These are phyloP conservation scores for Suillus subluteus DNA, from an alignment of 768 basidiomycete genomes.

Conservation along the genomic window DNA sequence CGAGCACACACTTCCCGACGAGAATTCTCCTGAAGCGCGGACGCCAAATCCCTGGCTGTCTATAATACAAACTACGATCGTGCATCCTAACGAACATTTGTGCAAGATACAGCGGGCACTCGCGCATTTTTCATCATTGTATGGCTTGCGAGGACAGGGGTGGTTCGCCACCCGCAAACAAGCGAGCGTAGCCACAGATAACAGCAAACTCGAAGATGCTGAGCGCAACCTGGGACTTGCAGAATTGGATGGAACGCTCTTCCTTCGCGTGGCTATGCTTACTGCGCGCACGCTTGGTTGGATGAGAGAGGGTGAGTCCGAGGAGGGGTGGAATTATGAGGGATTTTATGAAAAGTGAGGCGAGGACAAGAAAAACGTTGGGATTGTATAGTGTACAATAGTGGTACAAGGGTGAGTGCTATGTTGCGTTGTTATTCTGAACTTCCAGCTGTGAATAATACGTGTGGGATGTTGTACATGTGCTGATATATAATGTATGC, in stretches of 20 bases:
- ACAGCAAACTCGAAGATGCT: constrained; percentile 21
- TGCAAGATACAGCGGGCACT: constrained; percentile 29
- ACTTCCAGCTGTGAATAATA: not conserved
- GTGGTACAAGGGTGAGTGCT: constrained; percentile 10
- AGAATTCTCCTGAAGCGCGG: constrained; percentile 18
- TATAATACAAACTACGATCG: constrained; percentile 36
- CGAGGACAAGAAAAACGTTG: not conserved
- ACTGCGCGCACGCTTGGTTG: constrained; percentile 35
- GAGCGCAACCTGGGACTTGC: constrained; percentile 28
- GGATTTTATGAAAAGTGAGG: constrained; percentile 26
- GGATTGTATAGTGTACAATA: constrained; percentile 18
- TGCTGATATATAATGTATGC: not conserved
- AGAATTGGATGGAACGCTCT: constrained; percentile 31
- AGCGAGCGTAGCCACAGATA: constrained; percentile 14
- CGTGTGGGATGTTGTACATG: not conserved
- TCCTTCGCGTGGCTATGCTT: constrained; percentile 29
- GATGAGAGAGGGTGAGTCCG: constrained; percentile 38
- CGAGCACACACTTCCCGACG: constrained; percentile 12
- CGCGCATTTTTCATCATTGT: constrained; percentile 27
- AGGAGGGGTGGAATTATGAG: constrained; percentile 32
- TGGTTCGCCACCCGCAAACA: constrained; percentile 17
- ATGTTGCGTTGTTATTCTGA: not conserved
- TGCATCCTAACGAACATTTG: constrained; percentile 35
- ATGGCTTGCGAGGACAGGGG: constrained; percentile 19
- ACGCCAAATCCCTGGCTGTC: constrained; percentile 40